phyloP scores from a whole-genome alignment of 257 asterid species.

The Phtheirospermum japonicum region DNA sequence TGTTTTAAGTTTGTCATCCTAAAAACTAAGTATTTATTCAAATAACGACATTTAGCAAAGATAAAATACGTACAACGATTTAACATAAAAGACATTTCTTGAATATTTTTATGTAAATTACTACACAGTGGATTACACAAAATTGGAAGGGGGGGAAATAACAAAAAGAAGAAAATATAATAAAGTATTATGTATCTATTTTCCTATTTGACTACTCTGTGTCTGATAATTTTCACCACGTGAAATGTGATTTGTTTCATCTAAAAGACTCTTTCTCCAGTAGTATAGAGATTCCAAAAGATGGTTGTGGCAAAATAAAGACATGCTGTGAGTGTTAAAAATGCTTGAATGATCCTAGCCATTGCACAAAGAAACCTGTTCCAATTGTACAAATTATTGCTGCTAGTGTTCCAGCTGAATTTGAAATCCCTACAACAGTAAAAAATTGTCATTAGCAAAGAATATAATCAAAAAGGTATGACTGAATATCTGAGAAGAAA shows the following conservation, averaged over 20 bases:
- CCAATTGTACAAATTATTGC: slow-evolving; percentile 90
- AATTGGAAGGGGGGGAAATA: no score
- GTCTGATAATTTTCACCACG: neutral
- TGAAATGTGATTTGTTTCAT: neutral
- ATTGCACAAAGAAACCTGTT: slow-evolving; percentile 81
- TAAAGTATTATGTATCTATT: neutral
- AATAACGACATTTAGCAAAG: no score
- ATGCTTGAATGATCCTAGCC: slow-evolving; percentile 94
- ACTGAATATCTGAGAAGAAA: neutral
- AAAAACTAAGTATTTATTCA: no score
- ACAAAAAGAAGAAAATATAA: no score
- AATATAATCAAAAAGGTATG: neutral
- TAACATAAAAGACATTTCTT: no score
- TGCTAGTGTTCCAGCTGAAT: slow-evolving; percentile 92
- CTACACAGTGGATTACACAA: no score
- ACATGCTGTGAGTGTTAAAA: no score
- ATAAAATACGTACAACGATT: no score
- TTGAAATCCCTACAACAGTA: slow-evolving; percentile 64
- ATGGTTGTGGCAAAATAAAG: no score
- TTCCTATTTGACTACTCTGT: neutral
- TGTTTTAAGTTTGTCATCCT: no score
- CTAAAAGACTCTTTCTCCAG: slow-evolving; percentile 87
- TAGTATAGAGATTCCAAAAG: no score
- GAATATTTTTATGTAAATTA: no score
- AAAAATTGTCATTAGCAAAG: neutral